These are phyloP conservation scores for Teunomyces pallodes DNA, from an alignment of 805 yeast species.

Conservation along the genomic window DNA sequence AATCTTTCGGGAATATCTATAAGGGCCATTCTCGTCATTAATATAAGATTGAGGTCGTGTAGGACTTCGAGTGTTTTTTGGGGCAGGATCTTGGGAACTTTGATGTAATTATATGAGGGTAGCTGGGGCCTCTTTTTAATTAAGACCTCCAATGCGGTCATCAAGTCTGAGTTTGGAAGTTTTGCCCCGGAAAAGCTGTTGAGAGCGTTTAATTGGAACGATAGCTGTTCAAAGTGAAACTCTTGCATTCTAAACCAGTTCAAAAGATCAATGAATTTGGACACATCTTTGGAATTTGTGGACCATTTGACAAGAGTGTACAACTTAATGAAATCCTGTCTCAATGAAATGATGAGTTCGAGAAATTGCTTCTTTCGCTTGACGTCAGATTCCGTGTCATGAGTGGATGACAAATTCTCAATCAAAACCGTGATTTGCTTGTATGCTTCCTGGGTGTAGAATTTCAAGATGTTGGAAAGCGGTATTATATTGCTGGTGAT, in stretches of 20 bases:
- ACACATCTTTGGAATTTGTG: conserved; percentile 65
- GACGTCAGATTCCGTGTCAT: conserved; percentile 51
- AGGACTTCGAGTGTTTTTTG: conserved; percentile 58
- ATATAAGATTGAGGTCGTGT: conserved; percentile 64
- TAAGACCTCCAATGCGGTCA: conserved; percentile 84
- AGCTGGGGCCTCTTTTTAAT: conserved; percentile 73
- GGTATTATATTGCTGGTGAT: conserved; percentile 69
- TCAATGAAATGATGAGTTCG: conserved; percentile 62
- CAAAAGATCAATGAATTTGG: conserved; percentile 76
- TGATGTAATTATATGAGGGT: conserved; percentile 59
- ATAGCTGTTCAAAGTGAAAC: conserved; percentile 56
- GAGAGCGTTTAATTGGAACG: conserved; percentile 64
- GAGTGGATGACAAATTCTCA: conserved; percentile 52
- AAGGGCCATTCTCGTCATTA: conserved; percentile 73
- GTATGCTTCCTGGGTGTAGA: conserved; percentile 60
- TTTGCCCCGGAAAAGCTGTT: conserved; percentile 84
- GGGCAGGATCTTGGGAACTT: conserved; percentile 49
- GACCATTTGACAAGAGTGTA: conserved; percentile 92
- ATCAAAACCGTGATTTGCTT: conserved; percentile 59
- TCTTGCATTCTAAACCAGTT: conserved; percentile 85
- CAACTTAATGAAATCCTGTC: conserved; percentile 81
- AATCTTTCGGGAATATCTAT: conserved; percentile 65
- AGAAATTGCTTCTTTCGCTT: conserved; percentile 67
- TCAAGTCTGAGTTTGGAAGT: conserved; percentile 85
- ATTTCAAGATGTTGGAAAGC: conserved; percentile 54